Conservation (phyloP, 441 rosid species). For the Populus tomentosa region DNA sequence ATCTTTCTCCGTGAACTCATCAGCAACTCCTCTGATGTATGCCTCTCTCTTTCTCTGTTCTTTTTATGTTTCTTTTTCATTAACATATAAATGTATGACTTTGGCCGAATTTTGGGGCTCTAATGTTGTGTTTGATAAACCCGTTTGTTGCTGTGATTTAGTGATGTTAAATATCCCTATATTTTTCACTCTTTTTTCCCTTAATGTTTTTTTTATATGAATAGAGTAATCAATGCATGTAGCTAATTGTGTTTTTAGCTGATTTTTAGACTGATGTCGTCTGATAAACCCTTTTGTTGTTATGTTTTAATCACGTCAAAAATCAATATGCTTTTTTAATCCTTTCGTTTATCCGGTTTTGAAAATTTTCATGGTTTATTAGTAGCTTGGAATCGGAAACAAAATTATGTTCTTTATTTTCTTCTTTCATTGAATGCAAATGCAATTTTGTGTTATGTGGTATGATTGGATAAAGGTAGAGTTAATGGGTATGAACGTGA, state of each 20-base stretch:
- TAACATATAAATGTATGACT: neutral
- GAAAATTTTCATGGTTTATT: neutral
- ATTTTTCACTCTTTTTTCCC: too few species aligned
- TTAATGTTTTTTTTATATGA: too few species aligned
- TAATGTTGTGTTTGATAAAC: neutral
- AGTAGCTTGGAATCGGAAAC: too few species aligned
- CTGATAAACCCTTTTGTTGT: neutral
- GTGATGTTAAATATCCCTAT: neutral
- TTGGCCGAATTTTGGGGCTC: neutral
- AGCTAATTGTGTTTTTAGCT: too few species aligned
- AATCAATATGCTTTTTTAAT: too few species aligned
- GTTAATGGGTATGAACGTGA: neutral
- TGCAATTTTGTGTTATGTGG: neutral
- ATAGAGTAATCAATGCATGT: too few species aligned
- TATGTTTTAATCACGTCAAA: neutral
- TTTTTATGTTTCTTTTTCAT: neutral
- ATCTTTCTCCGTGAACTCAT: neutral
- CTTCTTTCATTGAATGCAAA: neutral
- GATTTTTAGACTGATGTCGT: neutral
- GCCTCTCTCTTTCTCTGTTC: neutral
- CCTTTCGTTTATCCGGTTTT: neutral
- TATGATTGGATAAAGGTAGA: neutral
- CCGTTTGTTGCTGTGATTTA: neutral
- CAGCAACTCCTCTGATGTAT: constrained; percentile 3
- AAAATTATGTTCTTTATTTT: too few species aligned